Base-by-base conservation (phyloP, 116 monocot genomes). In the Iris pallida region DNA sequence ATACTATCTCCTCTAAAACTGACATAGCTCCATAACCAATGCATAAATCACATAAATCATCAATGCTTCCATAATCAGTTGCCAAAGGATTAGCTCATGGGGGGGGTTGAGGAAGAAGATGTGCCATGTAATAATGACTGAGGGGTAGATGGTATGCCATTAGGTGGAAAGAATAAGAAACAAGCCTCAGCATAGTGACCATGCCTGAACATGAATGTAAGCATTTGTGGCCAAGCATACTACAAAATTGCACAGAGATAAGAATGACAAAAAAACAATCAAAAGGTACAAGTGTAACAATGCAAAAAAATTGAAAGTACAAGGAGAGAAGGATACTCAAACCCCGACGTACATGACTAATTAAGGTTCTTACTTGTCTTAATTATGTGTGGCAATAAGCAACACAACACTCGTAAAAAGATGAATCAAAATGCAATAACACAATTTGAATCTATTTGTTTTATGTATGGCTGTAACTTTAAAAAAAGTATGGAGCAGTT, bases 181-280 rank as follows among this genome's bases (percentile, higher is more conserved):
- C 96, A 96, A 51, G 96, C 96, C 77, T 96, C 96, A 19, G 64
- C 40, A 74, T 89, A 96, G 53, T 74, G 92, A 48, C 96, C 96
- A 81, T 96, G 96, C 65, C 75, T 83, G 68, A 96, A 96, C 96
- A 96, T 91, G 76, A 96, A 96, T 59, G 17, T 63, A 65, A 96
- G 89, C 78, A 89, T 73, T 70, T 91, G 69, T 45, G 81, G 75
- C 17, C 89, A 86, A 60, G 89, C 89, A 77, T 84, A 92, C 96
- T 96, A 86, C 76, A 79, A 70, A 54, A 43, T 44, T 53, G 7
- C 7, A 55, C 16, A 55, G 4, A 68, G n/a, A 45, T 6, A 15
- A 20, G 8, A 45, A 47, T 64, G 16, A 67, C 53, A 30, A 44
- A 61, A 17, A 69, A 0, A 45, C 16, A 47, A 14, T 17, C 15